Percentiles rank a stretch among this genome's conserved stretches.
Evolutionary conservation across 2,329 filamentous ascomycete genomes (phyloP).

Genomic region (Fusarium sp.): DNA sequence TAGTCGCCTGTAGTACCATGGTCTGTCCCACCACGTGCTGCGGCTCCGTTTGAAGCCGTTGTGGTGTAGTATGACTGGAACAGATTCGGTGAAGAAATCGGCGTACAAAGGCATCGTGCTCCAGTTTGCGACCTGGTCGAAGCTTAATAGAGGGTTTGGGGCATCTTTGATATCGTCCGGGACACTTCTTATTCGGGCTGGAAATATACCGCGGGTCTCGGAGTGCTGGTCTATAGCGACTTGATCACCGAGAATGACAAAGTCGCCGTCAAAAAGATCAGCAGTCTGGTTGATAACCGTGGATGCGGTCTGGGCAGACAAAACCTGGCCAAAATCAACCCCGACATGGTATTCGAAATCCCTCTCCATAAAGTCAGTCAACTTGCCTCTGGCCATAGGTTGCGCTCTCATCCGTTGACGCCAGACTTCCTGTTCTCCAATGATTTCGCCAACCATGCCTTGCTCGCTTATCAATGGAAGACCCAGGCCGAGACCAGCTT

Average conservation of each 20-base stretch:
- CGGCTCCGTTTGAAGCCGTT: slow-evolving; percentile 3
- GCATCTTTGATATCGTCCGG: background rate
- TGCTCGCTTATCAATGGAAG: slow-evolving; percentile 5
- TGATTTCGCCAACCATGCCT: background rate
- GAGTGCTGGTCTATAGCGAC: background rate
- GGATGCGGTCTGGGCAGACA: background rate
- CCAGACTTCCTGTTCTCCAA: slow-evolving; percentile 12
- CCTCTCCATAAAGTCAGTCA: fast-evolving
- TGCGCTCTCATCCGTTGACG: background rate
- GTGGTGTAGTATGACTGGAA: background rate
- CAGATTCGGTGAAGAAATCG: background rate
- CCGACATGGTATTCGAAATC: background rate
- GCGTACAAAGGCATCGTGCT: background rate
- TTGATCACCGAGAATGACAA: background rate
- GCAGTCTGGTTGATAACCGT: background rate
- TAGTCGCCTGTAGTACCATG: slow-evolving; percentile 10
- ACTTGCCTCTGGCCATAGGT: fast-evolving
- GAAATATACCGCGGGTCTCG: background rate
- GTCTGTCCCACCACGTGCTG: slow-evolving; percentile 1
- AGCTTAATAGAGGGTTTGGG: background rate
- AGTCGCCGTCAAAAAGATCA: background rate
- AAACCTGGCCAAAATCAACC: background rate
- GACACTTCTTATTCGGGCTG: background rate
- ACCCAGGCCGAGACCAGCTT: background rate
- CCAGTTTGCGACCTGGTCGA: background rate